These are phyloP conservation scores for Pueraria montana DNA, from an alignment of 306 rosid genomes.

Conservation along the genomic window DNA sequence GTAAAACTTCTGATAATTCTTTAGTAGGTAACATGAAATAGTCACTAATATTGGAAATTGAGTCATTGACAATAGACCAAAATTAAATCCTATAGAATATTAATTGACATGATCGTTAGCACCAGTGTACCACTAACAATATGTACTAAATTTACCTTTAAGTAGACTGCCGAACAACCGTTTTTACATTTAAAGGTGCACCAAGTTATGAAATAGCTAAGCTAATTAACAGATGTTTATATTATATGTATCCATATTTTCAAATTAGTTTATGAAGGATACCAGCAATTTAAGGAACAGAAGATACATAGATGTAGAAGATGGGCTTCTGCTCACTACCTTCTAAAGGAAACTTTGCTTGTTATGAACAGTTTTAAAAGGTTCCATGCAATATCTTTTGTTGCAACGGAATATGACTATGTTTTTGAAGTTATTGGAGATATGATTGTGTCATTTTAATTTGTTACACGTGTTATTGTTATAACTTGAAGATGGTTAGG, in stretches of 20 bases:
- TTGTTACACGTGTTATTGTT: not conserved
- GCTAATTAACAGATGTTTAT: constrained; percentile 13
- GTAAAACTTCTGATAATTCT: not conserved
- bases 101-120: not conserved
- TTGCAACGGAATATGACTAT: not conserved
- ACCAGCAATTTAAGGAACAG: not conserved
- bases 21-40: constrained; percentile 2
- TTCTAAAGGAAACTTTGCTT: constrained; percentile 1
- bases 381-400: constrained; percentile 13
- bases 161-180: not conserved
- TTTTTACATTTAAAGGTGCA: not conserved
- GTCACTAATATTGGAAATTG: constrained; percentile 2
- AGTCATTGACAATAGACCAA: not conserved
- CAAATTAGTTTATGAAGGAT: not conserved
- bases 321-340: constrained; percentile 3
- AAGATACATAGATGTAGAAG: not conserved
- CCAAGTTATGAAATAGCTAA: constrained; percentile 1
- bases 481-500: not conserved
- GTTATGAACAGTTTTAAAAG: not conserved
- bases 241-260: not conserved
- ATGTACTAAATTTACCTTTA: not conserved
- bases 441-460: constrained; percentile 1
- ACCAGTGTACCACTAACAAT: not conserved
- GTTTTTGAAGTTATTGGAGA: not conserved
- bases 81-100: not conserved